Conservation (phyloP, 495 filamentous ascomycete species). For the Paragyromitra xinjiangensis region DNA sequence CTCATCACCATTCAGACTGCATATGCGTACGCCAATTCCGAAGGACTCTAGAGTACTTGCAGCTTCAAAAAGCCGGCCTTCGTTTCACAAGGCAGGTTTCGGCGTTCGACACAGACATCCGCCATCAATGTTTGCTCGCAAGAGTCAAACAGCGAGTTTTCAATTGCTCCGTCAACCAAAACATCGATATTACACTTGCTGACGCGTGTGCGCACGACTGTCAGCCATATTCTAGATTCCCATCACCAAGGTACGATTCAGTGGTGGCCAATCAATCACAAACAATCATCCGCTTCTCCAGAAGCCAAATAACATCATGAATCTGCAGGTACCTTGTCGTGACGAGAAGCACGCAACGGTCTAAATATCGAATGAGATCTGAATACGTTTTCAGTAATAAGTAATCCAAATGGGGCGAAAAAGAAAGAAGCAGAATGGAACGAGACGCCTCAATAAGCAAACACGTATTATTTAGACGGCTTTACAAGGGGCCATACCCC, state of each 20-base stretch:
- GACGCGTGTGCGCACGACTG: constrained; percentile 11
- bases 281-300: constrained; percentile 3
- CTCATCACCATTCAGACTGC: constrained; percentile 44
- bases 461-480: constrained; percentile 45
- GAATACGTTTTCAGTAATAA: constrained; percentile 46
- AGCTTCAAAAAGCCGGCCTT: constrained; percentile 17
- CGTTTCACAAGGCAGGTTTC: constrained; percentile 38
- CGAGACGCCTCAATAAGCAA: constrained; percentile 39
- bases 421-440: constrained; percentile 49
- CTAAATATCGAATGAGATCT: constrained; percentile 41
- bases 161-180: constrained; percentile 17
- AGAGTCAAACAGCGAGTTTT: constrained; percentile 35
- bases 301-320: constrained; percentile 25
- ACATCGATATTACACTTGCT: constrained; percentile 17
- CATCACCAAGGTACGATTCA: background rate
- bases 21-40: constrained; percentile 32
- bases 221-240: background rate
- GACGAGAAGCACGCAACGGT: constrained; percentile 6
- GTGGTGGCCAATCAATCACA: background rate
- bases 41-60: constrained; percentile 13
- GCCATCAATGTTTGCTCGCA: constrained; percentile 32
- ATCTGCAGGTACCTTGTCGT: constrained; percentile 44
- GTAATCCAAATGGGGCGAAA: constrained; percentile 45
- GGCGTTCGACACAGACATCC: constrained; percentile 14
- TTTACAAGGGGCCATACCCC: constrained; percentile 32